Base-by-base conservation (phyloP, 768 basidiomycete species). In the Leccinellum albellum region DNA sequence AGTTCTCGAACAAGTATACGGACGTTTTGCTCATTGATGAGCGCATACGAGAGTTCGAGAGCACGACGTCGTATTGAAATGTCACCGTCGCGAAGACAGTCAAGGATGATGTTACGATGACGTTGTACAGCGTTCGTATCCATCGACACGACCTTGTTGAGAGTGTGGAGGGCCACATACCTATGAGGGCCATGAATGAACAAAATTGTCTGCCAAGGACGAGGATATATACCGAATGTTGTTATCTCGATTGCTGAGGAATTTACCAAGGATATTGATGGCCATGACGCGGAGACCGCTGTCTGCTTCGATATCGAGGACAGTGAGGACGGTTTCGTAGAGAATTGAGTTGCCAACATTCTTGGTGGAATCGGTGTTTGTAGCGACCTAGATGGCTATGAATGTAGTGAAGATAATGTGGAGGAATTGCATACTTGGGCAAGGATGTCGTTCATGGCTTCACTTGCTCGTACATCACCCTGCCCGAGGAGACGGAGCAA, bases 181-280 rank as follows among this genome's bases (percentile, higher is more conserved):
- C 96, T 97, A 65, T 4, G 50, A 29, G 26, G 28, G 7, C 2
- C 31, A 20, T 62, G 48, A 60, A 46, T n/a, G 54, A 23, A 29
- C n/a, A 45, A 45, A 53, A 54, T 46, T 31, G n/a, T 31, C 21
- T 21, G 42, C 40, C 20, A 33, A 50, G 37, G 21, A 28, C 20
- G 31, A 48, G 52, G n/a, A 55, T 49, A 71, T 80, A 49, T 69
- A 96, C 95, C 96, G 87, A 64, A 99, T 98, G 69, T 98, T 99
- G 75, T 99, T 99, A 69, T 99, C 97, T 32, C 92, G 82, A 74
- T 99, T 99, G 70, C 91, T 88, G 69, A 99, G 77, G 77, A 98
- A 98, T 74, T 98, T 98, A 54, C 97, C 97, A 32, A 99, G 82
- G 56, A 98, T 98, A 70, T 99, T 99, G 73, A 99, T 99, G 0